Evolutionary conservation across 352 stramenopile species (phyloP).

Genomic region (Globisporangium splendens): DNA sequence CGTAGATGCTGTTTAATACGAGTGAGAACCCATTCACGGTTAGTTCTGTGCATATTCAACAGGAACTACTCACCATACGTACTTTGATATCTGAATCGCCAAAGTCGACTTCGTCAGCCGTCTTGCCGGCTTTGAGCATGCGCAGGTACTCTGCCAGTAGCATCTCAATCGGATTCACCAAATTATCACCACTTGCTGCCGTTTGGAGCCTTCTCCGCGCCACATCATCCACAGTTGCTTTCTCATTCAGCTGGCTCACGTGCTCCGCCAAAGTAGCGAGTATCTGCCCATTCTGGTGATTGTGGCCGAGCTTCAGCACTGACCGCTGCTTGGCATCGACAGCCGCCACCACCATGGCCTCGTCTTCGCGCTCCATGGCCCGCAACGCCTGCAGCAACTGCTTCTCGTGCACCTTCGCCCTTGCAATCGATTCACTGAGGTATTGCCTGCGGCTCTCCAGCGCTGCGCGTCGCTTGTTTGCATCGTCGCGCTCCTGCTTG

Average conservation of each 20-base stretch:
- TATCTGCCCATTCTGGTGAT: slow-evolving; percentile 14
- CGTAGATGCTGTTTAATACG: slow-evolving; percentile 27
- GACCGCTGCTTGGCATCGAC: slow-evolving; percentile 28
- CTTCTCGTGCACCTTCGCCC: slow-evolving; percentile 21
- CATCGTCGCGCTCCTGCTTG: slow-evolving; percentile 34
- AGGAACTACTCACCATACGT: slow-evolving; percentile 2
- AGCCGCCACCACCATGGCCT: background rate
- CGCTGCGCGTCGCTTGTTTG: slow-evolving; percentile 14
- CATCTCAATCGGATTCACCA: slow-evolving; percentile 26
- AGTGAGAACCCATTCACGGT: background rate
- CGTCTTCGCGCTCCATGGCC: slow-evolving; percentile 25
- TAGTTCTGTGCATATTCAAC: background rate
- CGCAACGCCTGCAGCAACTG: slow-evolving; percentile 22
- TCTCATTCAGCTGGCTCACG: slow-evolving; percentile 8
- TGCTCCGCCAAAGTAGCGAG: background rate
- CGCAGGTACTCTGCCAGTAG: slow-evolving; percentile 30
- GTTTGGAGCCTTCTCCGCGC: background rate
- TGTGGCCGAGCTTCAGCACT: slow-evolving; percentile 25
- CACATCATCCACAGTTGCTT: slow-evolving; percentile 2
- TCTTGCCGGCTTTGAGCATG: slow-evolving; percentile 26
- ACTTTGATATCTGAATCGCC: slow-evolving; percentile 33
- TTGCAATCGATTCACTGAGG: slow-evolving; percentile 20
- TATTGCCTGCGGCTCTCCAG: slow-evolving; percentile 19
- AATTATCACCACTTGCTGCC: background rate
- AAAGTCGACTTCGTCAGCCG: slow-evolving; percentile 31